Percentiles rank a stretch among this genome's conserved stretches.
These are phyloP conservation scores for thale cress (Arabidopsis thaliana) DNA, from an alignment of 345 rosid species.

Conservation along the genomic window DNA sequence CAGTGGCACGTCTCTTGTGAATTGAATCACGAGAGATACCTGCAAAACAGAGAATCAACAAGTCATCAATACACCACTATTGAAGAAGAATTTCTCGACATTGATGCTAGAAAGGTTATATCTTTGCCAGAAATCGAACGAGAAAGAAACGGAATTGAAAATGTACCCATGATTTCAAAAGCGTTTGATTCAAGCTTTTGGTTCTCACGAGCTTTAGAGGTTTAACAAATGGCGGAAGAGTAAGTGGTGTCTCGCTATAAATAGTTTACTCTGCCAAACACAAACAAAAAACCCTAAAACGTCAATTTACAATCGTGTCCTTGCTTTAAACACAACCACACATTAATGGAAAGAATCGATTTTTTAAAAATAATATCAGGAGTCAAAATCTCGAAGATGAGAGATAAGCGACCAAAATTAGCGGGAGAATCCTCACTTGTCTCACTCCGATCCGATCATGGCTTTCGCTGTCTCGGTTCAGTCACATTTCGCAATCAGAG, in stretches of 20 bases:
- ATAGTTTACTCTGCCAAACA: not conserved
- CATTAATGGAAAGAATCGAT: not conserved
- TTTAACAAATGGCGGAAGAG: constrained; percentile 22
- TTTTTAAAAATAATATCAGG: not conserved
- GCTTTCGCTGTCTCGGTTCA: constrained; percentile 44
- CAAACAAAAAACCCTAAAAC: not conserved
- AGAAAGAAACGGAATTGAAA: not conserved
- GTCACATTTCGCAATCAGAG: constrained; percentile 33
- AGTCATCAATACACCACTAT: not conserved
- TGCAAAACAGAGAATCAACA: constrained; percentile 19
- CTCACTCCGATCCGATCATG: constrained; percentile 39
- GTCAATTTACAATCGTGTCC: constrained; percentile 17
- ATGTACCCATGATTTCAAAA: not conserved
- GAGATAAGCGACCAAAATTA: constrained; percentile 20
- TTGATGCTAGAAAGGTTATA: not conserved
- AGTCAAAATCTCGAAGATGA: constrained; percentile 28
- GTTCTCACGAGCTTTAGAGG: constrained; percentile 18
- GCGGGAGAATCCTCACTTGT: constrained; percentile 40
- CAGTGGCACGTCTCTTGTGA: constrained; percentile 71
- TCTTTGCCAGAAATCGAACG: not conserved
- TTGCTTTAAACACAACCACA: constrained; percentile 33
- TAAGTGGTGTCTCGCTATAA: not conserved
- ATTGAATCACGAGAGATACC: constrained; percentile 62
- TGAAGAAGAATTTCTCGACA: too few species aligned
- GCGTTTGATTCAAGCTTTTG: not conserved